These are phyloP conservation scores for Citrus medica DNA, from an alignment of 345 rosid genomes.

Conservation along the genomic window DNA sequence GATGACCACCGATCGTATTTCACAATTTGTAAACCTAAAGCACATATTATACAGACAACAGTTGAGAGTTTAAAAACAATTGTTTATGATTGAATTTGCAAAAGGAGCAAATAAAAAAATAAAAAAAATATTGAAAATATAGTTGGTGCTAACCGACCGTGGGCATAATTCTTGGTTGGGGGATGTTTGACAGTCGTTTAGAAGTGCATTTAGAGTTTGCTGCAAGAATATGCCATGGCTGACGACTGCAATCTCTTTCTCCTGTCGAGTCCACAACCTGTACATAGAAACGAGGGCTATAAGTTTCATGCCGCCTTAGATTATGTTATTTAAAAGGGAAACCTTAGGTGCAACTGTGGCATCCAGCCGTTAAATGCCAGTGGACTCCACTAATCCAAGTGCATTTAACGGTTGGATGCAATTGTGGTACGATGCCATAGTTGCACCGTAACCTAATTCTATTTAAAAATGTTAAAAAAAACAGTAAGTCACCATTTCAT, in stretches of 20 bases:
- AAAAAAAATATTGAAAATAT: no score
- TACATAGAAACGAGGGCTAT: background rate
- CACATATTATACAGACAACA: background rate
- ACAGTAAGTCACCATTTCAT: constrained; percentile 42
- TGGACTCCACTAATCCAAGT: no score
- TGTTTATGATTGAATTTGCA: background rate
- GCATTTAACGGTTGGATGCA: no score
- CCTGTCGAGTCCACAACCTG: constrained; percentile 76
- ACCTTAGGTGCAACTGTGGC: no score
- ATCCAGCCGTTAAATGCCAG: no score
- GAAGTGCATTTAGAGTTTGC: constrained; percentile 39
- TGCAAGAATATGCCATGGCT: constrained; percentile 71
- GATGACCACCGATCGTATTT: constrained; percentile 48
- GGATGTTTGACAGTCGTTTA: constrained; percentile 32
- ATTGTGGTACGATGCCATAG: no score
- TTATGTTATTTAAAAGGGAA: no score
- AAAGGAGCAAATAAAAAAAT: no score
- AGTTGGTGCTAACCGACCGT: constrained; percentile 20
- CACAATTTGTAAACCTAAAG: constrained; percentile 56
- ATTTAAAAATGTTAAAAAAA: no score
- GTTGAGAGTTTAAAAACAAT: background rate
- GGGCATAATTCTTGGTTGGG: constrained; percentile 24
- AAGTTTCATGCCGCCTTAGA: background rate
- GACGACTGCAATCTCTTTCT: constrained; percentile 79
- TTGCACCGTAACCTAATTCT: no score